phyloP scores from a whole-genome alignment of 1,284 basidiomycete genomes.

The Puccinia horiana region DNA sequence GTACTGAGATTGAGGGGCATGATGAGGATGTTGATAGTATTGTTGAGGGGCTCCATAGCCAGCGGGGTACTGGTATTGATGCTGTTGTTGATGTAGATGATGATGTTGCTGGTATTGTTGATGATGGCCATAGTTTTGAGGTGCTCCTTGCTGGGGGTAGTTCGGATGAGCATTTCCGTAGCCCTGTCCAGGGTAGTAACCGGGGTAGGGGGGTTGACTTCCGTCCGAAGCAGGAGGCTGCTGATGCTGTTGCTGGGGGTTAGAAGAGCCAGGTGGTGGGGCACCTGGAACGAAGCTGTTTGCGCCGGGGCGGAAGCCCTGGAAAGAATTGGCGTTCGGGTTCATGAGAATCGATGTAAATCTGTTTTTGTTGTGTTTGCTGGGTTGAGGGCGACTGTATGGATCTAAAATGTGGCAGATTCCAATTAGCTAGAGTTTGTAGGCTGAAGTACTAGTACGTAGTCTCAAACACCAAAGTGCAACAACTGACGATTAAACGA shows the following conservation, averaged over 20 bases:
- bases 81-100: conserved; percentile 30
- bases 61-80: conserved; percentile 38
- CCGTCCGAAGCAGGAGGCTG: conserved; percentile 13
- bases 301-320: conserved; percentile 41
- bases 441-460: neutral
- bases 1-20: conserved; percentile 12
- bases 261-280: conserved; percentile 1
- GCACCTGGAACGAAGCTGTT: conserved; percentile 39
- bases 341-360: conserved; percentile 30
- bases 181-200: conserved; percentile 20
- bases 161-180: conserved; percentile 20
- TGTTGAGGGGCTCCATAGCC: conserved; percentile 28
- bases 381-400: neutral
- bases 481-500: neutral
- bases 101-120: conserved; percentile 39
- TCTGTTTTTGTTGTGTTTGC: neutral
- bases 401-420: neutral
- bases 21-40: conserved; percentile 28
- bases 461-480: neutral
- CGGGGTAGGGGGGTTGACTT: conserved; percentile 10
- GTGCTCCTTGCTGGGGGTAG: conserved; percentile 30
- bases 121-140: conserved; percentile 35
- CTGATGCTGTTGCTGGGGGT: neutral
- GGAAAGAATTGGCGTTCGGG: conserved; percentile 49
- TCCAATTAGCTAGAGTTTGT: neutral